Evolutionary conservation across 306 rosid genomes (phyloP).

Genomic region (Trichosanthes truncata): DNA sequence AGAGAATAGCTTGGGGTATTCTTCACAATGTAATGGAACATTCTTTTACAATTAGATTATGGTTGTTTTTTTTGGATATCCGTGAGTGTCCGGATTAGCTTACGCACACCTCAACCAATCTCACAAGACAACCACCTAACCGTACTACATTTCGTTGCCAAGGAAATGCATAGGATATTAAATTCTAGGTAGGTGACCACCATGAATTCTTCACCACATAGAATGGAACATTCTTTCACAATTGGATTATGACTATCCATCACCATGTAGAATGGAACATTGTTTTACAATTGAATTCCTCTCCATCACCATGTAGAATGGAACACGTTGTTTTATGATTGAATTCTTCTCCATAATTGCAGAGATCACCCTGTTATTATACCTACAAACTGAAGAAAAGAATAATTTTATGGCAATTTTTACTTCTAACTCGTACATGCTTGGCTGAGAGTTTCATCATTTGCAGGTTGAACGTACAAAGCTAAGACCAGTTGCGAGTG

Average conservation of each 20-base stretch:
- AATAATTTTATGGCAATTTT: too few relatives aligned
- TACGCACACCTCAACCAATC: too few relatives aligned
- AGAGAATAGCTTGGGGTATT: neutral
- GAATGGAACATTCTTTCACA: neutral
- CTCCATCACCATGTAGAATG: neutral
- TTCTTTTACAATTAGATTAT: neutral
- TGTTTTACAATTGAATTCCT: neutral
- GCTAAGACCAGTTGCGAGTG: slow-evolving; percentile 83
- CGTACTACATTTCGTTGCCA: too few relatives aligned
- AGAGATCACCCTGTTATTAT: neutral
- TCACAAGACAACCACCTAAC: too few relatives aligned
- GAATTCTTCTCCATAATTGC: neutral
- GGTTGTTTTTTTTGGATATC: too few relatives aligned
- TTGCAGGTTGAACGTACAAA: slow-evolving; percentile 91
- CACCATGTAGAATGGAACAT: neutral
- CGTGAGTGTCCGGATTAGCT: too few relatives aligned
- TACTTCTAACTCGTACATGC: too few relatives aligned
- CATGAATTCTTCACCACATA: too few relatives aligned
- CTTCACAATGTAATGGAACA: neutral
- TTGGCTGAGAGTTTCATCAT: slow-evolving; percentile 7
- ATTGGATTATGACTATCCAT: neutral
- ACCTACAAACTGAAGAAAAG: too few relatives aligned
- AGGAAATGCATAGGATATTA: too few relatives aligned
- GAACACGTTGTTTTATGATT: neutral
- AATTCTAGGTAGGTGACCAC: too few relatives aligned